Conservation (phyloP, 2,329 filamentous ascomycete genomes). For the Alternaria rosae region DNA sequence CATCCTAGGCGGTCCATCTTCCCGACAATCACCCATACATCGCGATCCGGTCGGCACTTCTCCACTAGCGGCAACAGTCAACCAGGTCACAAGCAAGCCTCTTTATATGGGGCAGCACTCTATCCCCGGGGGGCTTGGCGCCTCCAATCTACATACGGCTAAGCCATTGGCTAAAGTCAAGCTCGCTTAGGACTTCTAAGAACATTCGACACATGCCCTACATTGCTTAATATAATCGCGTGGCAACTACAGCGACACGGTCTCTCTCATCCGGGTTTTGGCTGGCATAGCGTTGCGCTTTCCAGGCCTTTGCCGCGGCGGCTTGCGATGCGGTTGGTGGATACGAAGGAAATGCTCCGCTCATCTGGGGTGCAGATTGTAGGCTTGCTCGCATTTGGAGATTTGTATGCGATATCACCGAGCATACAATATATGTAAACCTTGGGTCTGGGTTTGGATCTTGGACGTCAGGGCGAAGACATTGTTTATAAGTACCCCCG, state of each 20-base stretch:
- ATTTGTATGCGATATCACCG: constrained; percentile 12
- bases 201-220: constrained; percentile 29
- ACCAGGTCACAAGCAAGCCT: constrained; percentile 16
- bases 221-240: constrained; percentile 40
- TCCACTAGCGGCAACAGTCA: constrained; percentile 1
- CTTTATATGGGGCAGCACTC: constrained; percentile 11
- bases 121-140: constrained; percentile 3
- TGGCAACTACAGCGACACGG: constrained; percentile 17
- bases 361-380: constrained; percentile 2
- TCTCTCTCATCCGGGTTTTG: constrained; percentile 20
- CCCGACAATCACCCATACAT: background rate
- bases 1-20: background rate
- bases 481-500: constrained; percentile 12
- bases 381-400: background rate
- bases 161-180: constrained; percentile 26
- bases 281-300: constrained; percentile 3
- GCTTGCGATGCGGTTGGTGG: constrained; percentile 24
- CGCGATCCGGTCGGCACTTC: constrained; percentile 3
- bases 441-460: constrained; percentile 6
- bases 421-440: background rate
- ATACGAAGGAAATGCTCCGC: constrained; percentile 20
- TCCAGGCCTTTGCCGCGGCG: constrained; percentile 7
- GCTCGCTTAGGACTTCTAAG: constrained; percentile 29
- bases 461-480: background rate
- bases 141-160: constrained; percentile 19